A percentile compares a stretch with the other conserved stretches of the same genome.
These are phyloP conservation scores for Plectosphaerella plurivora DNA, from an alignment of 2,329 filamentous ascomycete species.

Conservation along the genomic window DNA sequence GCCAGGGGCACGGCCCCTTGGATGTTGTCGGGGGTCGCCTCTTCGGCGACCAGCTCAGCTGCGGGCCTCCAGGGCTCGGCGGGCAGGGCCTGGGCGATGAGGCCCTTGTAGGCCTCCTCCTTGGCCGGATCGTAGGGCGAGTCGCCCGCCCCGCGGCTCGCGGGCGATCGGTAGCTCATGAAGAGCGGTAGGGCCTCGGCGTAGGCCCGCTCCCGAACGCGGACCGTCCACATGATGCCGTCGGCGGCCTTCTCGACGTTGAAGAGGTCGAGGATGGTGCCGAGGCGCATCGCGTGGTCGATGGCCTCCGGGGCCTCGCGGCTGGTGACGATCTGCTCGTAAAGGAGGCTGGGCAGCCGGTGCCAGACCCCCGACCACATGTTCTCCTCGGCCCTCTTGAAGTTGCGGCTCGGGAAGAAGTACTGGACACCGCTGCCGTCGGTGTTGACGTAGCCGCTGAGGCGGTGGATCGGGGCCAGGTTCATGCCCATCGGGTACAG, in stretches of 20 bases:
- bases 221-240: background rate
- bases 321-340: background rate
- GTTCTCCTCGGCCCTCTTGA: background rate
- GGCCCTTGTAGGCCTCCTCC: background rate
- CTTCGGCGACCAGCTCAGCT: too few species aligned
- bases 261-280: background rate
- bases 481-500: background rate
- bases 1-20: too few species aligned
- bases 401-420: background rate
- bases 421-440: background rate
- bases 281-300: background rate
- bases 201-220: background rate
- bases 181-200: background rate
- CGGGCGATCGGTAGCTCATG: background rate
- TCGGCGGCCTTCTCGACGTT: background rate
- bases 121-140: background rate
- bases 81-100: too few species aligned
- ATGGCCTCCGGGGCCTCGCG: background rate
- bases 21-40: too few species aligned
- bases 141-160: background rate
- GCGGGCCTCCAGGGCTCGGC: too few species aligned
- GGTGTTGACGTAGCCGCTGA: background rate
- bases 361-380: background rate
- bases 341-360: background rate
- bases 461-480: background rate